Evolutionary conservation across 2,329 filamentous ascomycete genomes (phyloP).

Genomic region (Botrytis fragariae): DNA sequence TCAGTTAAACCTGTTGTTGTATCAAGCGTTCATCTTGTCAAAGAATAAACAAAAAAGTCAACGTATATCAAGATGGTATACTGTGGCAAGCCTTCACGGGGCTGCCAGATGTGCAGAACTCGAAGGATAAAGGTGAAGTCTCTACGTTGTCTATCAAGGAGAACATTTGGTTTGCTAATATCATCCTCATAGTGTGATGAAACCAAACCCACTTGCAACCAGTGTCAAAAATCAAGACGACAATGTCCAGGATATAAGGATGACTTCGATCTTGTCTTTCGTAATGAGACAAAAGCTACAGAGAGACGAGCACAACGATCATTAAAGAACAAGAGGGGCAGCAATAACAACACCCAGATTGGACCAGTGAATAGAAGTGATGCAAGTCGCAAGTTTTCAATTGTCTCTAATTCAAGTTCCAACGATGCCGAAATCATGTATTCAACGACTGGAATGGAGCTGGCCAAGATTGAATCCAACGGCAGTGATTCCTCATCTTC

Average conservation of each 20-base stretch:
- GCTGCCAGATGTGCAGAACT: constrained; percentile 72
- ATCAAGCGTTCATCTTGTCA: neutral
- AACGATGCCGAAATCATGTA: neutral
- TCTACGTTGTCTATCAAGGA: neutral
- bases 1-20: neutral
- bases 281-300: constrained; percentile 68
- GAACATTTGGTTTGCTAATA: constrained; percentile 27
- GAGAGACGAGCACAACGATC: constrained; percentile 60
- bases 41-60: neutral
- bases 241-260: constrained; percentile 67
- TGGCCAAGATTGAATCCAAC: constrained; percentile 14
- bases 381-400: constrained; percentile 19
- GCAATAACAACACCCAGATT: neutral
- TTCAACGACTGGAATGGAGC: neutral
- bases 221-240: constrained; percentile 62
- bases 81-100: constrained; percentile 63
- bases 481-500: constrained; percentile 35
- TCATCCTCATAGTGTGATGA: constrained; percentile 58
- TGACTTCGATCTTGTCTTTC: constrained; percentile 70
- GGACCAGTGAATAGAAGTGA: neutral
- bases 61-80: constrained; percentile 54
- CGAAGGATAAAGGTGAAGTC: constrained; percentile 67
- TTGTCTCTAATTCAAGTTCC: neutral
- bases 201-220: constrained; percentile 62
- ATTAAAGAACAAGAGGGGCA: constrained; percentile 46